These are phyloP conservation scores for Teratosphaeria destructans DNA, from an alignment of 2,329 filamentous ascomycete genomes.

Conservation along the genomic window DNA sequence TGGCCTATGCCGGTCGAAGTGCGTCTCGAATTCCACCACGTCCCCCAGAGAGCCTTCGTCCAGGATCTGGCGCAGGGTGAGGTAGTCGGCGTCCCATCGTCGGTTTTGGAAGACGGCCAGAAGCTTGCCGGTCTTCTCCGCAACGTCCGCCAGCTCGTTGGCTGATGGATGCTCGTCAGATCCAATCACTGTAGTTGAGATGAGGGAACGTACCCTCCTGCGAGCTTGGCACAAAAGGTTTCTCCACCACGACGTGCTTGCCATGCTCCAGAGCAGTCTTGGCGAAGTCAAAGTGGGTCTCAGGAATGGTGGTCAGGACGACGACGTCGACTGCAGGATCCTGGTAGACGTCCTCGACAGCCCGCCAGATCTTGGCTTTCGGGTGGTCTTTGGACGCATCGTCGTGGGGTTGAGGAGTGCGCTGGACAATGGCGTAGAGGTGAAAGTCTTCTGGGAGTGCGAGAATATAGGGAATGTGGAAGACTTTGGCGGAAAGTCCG, in stretches of 20 bases:
- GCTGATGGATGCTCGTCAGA: neutral
- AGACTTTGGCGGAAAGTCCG: conserved; percentile 61
- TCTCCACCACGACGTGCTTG: conserved; percentile 74
- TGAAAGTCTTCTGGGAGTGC: conserved; percentile 50
- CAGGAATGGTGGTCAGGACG: conserved; percentile 60
- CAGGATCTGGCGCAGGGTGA: conserved; percentile 56
- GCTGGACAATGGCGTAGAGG: conserved; percentile 67
- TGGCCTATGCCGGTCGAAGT: conserved; percentile 66
- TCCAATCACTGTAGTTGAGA: neutral
- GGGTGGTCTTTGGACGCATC: conserved; percentile 62
- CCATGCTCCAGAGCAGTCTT: conserved; percentile 56
- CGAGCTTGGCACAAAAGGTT: conserved; percentile 67
- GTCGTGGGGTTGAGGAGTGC: conserved; percentile 52
- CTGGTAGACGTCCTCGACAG: conserved; percentile 51
- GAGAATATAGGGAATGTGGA: conserved; percentile 71
- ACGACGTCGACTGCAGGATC: conserved; percentile 59
- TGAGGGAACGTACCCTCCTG: conserved; percentile 44
- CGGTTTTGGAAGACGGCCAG: conserved; percentile 49
- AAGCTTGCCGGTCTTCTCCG: conserved; percentile 28
- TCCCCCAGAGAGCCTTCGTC: conserved; percentile 52
- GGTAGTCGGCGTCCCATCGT: conserved; percentile 67
- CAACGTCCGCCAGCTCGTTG: conserved; percentile 43
- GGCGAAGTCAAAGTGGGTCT: conserved; percentile 57
- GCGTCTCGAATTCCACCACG: conserved; percentile 67
- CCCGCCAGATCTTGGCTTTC: conserved; percentile 52